phyloP scores from a whole-genome alignment of 1,139 yeast genomes.

The Hyphopichia wangnamkhiaoensis region DNA sequence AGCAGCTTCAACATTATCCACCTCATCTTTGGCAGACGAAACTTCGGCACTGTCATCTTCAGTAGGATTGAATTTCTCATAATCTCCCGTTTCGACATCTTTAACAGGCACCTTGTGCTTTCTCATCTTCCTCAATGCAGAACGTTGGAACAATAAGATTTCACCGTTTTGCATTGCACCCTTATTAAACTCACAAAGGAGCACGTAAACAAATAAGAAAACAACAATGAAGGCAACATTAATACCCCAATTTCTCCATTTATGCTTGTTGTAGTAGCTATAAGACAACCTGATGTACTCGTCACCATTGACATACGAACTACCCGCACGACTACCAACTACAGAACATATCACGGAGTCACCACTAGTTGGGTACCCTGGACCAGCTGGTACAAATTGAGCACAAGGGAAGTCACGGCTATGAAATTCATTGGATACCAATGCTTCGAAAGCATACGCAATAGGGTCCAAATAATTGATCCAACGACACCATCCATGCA shows the following conservation, averaged over 20 bases:
- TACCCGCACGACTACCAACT: constrained; percentile 60
- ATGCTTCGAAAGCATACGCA: constrained; percentile 55
- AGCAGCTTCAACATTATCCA: constrained; percentile 8
- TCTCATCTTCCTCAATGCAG: constrained; percentile 26
- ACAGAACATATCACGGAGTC: constrained; percentile 50
- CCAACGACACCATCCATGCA: constrained; percentile 71
- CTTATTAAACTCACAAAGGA: constrained; percentile 63
- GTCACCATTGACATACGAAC: constrained; percentile 50
- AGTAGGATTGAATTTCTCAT: neutral
- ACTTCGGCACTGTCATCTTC: constrained; percentile 11
- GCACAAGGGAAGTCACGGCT: constrained; percentile 51
- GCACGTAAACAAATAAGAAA: constrained; percentile 56
- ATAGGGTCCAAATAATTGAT: constrained; percentile 59
- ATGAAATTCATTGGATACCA: constrained; percentile 58
- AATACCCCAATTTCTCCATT: constrained; percentile 79
- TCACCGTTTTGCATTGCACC: constrained; percentile 87
- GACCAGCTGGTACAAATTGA: constrained; percentile 49
- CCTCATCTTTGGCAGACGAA: constrained; percentile 28
- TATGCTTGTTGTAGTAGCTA: constrained; percentile 50
- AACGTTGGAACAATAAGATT: constrained; percentile 61
- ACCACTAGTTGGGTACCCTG: constrained; percentile 32
- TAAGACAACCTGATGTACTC: constrained; percentile 44
- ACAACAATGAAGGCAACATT: constrained; percentile 54
- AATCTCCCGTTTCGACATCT: constrained; percentile 10
- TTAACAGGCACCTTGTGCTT: constrained; percentile 12